Base-by-base conservation (phyloP, 2,329 filamentous ascomycete genomes). In the Taxawa tesnikishii region DNA sequence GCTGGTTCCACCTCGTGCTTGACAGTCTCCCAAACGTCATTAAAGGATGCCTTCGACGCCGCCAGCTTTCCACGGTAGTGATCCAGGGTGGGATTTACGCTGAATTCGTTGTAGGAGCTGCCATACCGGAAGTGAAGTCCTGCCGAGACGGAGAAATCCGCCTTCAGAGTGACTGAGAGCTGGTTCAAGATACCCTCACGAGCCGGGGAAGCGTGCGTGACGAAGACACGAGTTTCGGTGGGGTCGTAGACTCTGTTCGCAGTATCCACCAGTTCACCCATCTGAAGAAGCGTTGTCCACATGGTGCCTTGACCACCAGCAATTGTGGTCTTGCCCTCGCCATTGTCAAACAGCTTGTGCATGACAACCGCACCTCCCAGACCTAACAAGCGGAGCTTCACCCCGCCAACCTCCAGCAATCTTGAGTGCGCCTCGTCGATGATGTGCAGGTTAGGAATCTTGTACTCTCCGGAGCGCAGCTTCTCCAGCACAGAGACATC, bases 291-390 rank as follows among this genome's bases (percentile, higher is more conserved):
- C 5, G 90, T 98, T 6, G 90, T 98, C 90, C 90, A 98, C 90
- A 98, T 98, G 28, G 90, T 98, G 40, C 90, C 90, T 58, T 98
- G 90, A 13, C 90, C 90, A 54, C 90, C 90, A 14, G 90, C 90
- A 58, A 98, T 98, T 2, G 92, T 98, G 31, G 90, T 98, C 58
- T 88, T 79, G 38, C 90, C 90, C 54, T 98, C 90, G 33, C 90
- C 90, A 46, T 98, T 98, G 58, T 98, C 90, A 51, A 98, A 98
- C 12, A 98, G 74, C 69, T 98, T 98, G 70, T 98, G 90, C 85
- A 98, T 98, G 38, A 98, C 90, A 4, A 98, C 88, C 5, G 90
- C 90, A 48, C 90, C 90, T 43, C 90, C 90, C 19, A 98, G 70
- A 40, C 90, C 90, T 17, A 98, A 73, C 30, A 98, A 71, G 49